A percentile compares a stretch with the other conserved stretches of the same genome.
Conservation (phyloP, 192 early-diverging fungal genomes). For the Rhizophagus sp. region DNA sequence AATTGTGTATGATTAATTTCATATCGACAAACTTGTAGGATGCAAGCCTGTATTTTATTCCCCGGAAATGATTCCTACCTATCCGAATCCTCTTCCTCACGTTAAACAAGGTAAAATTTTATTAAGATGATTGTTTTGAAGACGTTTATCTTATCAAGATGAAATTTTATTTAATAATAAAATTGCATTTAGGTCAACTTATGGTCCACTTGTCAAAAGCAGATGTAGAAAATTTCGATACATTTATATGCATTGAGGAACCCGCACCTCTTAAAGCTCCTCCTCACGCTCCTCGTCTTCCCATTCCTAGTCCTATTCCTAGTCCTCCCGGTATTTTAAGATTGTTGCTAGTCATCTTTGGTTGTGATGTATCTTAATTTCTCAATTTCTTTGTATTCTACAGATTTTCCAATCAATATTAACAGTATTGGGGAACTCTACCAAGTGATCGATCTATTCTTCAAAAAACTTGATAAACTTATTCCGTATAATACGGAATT, state of each 20-base stretch:
- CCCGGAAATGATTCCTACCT: slow-evolving; percentile 21
- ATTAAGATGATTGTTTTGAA: not conserved
- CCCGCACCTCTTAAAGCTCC: too few species aligned
- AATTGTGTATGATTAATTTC: not conserved
- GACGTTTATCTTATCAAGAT: not conserved
- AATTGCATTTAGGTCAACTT: not conserved
- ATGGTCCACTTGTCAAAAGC: slow-evolving; percentile 18
- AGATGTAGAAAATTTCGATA: slow-evolving; percentile 1
- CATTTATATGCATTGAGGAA: slow-evolving; percentile 15
- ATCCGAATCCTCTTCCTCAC: slow-evolving; percentile 27
- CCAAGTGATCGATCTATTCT: not conserved
- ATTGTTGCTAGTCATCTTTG: too few species aligned
- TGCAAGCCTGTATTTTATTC: slow-evolving; percentile 23
- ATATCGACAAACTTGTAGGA: not conserved
- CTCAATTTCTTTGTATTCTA: too few species aligned
- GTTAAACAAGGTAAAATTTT: slow-evolving; percentile 1
- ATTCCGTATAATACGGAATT: not conserved
- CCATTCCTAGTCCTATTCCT: too few species aligned
- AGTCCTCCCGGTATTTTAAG: too few species aligned
- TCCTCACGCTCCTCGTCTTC: not conserved
- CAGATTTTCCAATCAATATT: not conserved
- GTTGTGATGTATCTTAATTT: too few species aligned
- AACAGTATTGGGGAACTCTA: slow-evolving; percentile 12
- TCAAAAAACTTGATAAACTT: not conserved
- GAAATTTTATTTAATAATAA: not conserved